Percentiles rank a stretch among this genome's conserved stretches.
phyloP scores from a whole-genome alignment of 1,139 yeast species.

The Candida sanyaensis region DNA sequence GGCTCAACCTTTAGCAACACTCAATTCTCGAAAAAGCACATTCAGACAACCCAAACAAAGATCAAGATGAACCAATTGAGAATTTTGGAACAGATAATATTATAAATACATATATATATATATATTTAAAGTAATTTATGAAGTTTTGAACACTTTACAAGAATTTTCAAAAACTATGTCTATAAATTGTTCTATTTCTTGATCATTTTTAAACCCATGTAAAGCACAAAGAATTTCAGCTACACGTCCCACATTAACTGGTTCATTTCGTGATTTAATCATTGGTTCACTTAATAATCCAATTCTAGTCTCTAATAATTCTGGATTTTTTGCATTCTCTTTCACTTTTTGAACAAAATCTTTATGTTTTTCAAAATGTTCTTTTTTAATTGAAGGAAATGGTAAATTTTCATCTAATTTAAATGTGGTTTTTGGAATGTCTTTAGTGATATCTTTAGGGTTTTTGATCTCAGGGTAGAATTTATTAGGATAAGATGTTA shows the following conservation, averaged over 20 bases:
- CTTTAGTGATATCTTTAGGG: conserved; percentile 12
- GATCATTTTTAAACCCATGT: conserved; percentile 34
- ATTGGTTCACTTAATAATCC: conserved; percentile 51
- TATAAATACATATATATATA: neutral
- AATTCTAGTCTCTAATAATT: conserved; percentile 15
- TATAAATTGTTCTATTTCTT: conserved; percentile 54
- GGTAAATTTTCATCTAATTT: conserved; percentile 53
- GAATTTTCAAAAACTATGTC: conserved; percentile 68
- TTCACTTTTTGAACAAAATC: conserved; percentile 18
- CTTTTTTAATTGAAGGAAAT: conserved; percentile 65
- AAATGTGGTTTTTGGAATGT: conserved; percentile 4
- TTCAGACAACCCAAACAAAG: neutral
- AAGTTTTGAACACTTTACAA: conserved; percentile 50
- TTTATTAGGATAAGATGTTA: conserved; percentile 55
- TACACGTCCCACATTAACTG: conserved; percentile 78
- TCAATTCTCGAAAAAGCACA: neutral
- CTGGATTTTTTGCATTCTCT: conserved; percentile 15
- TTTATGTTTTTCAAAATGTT: conserved; percentile 47
- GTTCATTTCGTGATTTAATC: conserved; percentile 88
- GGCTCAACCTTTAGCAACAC: neutral
- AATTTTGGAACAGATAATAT: too few species aligned
- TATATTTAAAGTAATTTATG: neutral
- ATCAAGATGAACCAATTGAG: neutral
- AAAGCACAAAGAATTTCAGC: conserved; percentile 75
- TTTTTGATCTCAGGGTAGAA: conserved; percentile 47